Evolutionary conservation across 2,329 filamentous ascomycete genomes (phyloP).

Genomic region (Cladosporium sp.): DNA sequence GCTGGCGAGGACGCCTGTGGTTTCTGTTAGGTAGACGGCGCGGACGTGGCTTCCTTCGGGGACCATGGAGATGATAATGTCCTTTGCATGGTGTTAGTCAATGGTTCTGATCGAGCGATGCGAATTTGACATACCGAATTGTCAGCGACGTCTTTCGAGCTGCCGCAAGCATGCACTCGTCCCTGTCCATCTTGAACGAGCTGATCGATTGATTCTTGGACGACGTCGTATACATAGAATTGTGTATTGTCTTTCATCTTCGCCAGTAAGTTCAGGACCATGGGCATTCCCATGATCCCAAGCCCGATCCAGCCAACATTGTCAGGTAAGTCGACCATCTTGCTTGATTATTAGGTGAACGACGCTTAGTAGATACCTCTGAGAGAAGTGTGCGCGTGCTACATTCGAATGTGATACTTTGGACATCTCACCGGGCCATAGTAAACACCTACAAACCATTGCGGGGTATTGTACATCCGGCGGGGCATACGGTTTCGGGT

Average conservation of each 20-base stretch:
- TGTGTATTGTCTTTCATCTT: slow-evolving; percentile 46
- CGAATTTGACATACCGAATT: slow-evolving; percentile 44
- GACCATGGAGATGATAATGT: slow-evolving; percentile 55
- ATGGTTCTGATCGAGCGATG: not conserved
- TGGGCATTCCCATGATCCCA: slow-evolving; percentile 57
- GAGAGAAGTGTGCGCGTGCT: no score
- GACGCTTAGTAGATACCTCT: not conserved
- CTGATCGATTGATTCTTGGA: slow-evolving; percentile 44
- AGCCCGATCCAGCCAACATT: slow-evolving; percentile 54
- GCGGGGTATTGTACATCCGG: slow-evolving; percentile 14
- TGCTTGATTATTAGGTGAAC: not conserved
- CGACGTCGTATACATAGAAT: slow-evolving; percentile 53
- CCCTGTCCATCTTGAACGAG: slow-evolving; percentile 43
- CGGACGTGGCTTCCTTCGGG: slow-evolving; percentile 55
- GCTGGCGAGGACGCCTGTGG: slow-evolving; percentile 45
- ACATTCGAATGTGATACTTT: not conserved
- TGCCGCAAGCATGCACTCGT: slow-evolving; percentile 42
- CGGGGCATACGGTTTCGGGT: not conserved
- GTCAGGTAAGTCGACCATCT: slow-evolving; percentile 30
- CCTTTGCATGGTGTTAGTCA: slow-evolving; percentile 33
- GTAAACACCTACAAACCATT: not conserved
- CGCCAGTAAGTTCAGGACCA: slow-evolving; percentile 52
- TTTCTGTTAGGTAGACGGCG: slow-evolving; percentile 51
- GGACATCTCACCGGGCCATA: not conserved
- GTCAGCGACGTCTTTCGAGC: slow-evolving; percentile 51